Percentiles rank a stretch among this genome's conserved stretches.
Conservation (phyloP, 768 basidiomycete genomes). For the Amyloporia xantha region DNA sequence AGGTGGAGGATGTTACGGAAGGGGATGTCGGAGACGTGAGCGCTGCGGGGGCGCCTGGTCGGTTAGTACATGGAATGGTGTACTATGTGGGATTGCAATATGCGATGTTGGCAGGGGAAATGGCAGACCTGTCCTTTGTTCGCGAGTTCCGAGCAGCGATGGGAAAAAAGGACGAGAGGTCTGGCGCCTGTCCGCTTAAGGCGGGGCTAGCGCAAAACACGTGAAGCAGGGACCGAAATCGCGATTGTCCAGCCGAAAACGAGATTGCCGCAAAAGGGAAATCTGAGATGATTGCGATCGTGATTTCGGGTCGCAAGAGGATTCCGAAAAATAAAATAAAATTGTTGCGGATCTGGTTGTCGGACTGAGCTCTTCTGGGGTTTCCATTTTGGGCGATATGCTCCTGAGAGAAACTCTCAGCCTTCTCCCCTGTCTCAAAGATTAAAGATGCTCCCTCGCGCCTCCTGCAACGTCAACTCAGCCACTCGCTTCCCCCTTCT, state of each 20-base stretch:
- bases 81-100: too few relatives aligned
- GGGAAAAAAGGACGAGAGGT: not conserved
- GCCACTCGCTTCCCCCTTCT: slow-evolving; percentile 13
- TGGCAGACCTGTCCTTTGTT: too few relatives aligned
- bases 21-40: too few relatives aligned
- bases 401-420: slow-evolving; percentile 14
- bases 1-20: slow-evolving; percentile 2
- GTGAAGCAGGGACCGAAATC: slow-evolving; percentile 1
- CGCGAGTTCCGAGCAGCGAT: not conserved
- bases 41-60: too few relatives aligned
- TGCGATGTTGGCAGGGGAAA: too few relatives aligned
- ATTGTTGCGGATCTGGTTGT: slow-evolving; percentile 6
- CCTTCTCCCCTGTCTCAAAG: slow-evolving; percentile 7
- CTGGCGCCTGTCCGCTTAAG: not conserved
- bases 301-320: slow-evolving; percentile 8
- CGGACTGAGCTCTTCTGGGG: slow-evolving; percentile 3
- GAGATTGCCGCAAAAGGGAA: slow-evolving; percentile 7
- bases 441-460: slow-evolving; percentile 12
- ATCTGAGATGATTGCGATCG: slow-evolving; percentile 16
- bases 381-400: not conserved
- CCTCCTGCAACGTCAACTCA: slow-evolving; percentile 9
- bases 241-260: not conserved
- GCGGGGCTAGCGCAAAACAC: slow-evolving; percentile 3
- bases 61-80: too few relatives aligned
- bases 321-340: not conserved